A percentile compares a stretch with the other conserved stretches of the same genome.
These are phyloP conservation scores for Striga hermonthica DNA, from an alignment of 305 asterid genomes.

Conservation along the genomic window DNA sequence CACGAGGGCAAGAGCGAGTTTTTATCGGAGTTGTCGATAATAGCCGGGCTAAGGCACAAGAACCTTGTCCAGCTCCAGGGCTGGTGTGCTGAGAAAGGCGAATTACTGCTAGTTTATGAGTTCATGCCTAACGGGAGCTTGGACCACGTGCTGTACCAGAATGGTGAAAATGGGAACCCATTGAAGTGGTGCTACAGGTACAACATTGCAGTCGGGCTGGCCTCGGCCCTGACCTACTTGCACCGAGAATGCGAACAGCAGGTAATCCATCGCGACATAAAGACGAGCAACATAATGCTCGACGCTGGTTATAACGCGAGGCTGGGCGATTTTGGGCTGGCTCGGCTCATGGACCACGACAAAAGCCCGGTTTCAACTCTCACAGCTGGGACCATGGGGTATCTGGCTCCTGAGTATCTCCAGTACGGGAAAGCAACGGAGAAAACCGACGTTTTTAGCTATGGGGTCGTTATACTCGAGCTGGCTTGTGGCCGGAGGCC, in stretches of 20 bases:
- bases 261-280: constrained; percentile 53
- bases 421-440: constrained; percentile 53
- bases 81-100: constrained; percentile 52
- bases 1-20: constrained; percentile 49
- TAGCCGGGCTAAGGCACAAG: constrained; percentile 54
- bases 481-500: constrained; percentile 53
- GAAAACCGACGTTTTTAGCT: constrained; percentile 48
- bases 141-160: constrained; percentile 39
- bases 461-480: constrained; percentile 45
- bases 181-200: constrained; percentile 45
- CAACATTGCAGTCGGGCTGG: constrained; percentile 49
- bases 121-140: constrained; percentile 55
- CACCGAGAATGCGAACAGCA: constrained; percentile 63
- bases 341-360: constrained; percentile 54
- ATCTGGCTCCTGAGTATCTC: constrained; percentile 50
- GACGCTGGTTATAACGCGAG: constrained; percentile 44
- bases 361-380: constrained; percentile 57
- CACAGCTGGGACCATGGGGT: constrained; percentile 59
- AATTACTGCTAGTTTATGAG: constrained; percentile 48
- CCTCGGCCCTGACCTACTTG: constrained; percentile 46
- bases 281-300: constrained; percentile 52
- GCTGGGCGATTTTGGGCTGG: constrained; percentile 52
- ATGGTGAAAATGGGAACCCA: constrained; percentile 22
- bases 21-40: constrained; percentile 44
- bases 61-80: constrained; percentile 54